phyloP scores from a whole-genome alignment of 2,329 filamentous ascomycete species.

The Aciculosporium take region DNA sequence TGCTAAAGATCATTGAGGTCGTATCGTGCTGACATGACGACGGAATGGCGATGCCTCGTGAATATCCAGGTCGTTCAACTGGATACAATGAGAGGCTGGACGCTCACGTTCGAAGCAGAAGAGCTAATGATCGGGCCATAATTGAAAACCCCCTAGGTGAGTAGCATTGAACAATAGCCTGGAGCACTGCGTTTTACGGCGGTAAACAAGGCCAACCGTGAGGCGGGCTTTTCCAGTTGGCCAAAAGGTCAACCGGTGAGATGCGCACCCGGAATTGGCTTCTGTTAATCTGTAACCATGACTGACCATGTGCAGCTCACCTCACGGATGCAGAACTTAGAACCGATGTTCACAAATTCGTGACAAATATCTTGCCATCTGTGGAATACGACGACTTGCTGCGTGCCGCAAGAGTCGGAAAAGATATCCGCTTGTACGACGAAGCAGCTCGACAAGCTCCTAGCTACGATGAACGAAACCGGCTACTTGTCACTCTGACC shows the following conservation, averaged over 20 bases:
- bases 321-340: constrained; percentile 24
- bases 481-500: constrained; percentile 19
- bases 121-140: constrained; percentile 19
- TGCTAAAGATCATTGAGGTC: not conserved
- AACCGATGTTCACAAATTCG: constrained; percentile 21
- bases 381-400: constrained; percentile 19
- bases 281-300: not conserved
- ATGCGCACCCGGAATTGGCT: not conserved
- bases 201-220: not conserved
- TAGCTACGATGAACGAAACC: constrained; percentile 8
- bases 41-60: constrained; percentile 5
- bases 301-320: constrained; percentile 16
- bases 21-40: not conserved
- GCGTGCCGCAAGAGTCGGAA: constrained; percentile 26
- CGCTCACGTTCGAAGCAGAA: constrained; percentile 14
- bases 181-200: not conserved
- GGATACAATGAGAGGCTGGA: constrained; percentile 8
- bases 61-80: not conserved
- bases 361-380: constrained; percentile 13
- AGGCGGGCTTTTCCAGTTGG: not conserved
- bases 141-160: constrained; percentile 24
- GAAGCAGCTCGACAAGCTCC: constrained; percentile 16
- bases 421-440: constrained; percentile 25
- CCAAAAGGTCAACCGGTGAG: not conserved
- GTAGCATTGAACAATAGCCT: not conserved